Evolutionary conservation across 345 rosid genomes (phyloP).

Genomic region (Eucalyptus shirleyi): DNA sequence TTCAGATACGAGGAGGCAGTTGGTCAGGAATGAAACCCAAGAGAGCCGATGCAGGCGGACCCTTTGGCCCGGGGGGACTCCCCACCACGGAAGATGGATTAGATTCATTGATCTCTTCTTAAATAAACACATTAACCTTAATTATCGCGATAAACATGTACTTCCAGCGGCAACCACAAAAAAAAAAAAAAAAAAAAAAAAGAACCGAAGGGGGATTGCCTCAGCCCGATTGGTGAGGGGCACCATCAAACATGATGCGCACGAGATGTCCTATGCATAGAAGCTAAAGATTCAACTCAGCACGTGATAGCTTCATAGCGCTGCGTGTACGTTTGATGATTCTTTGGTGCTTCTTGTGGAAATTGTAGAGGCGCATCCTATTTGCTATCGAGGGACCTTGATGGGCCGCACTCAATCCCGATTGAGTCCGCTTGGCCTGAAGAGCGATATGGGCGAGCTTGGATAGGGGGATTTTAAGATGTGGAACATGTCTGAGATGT

Average conservation of each 20-base stretch:
- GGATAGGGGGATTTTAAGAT: neutral
- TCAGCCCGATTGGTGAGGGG: neutral
- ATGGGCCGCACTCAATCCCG: neutral
- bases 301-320: neutral
- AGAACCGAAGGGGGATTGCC: neutral
- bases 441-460: neutral
- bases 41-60: neutral
- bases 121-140: neutral
- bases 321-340: neutral
- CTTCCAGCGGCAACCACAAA: neutral
- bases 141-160: neutral
- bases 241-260: neutral
- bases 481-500: neutral
- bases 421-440: neutral
- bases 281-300: neutral
- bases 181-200: no score
- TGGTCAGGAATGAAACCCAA: neutral
- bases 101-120: neutral
- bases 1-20: neutral
- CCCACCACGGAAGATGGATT: neutral
- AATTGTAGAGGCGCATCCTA: neutral
- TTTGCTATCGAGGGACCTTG: neutral
- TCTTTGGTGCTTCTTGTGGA: neutral
- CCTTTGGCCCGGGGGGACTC: neutral
- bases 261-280: neutral